phyloP scores from a whole-genome alignment of 352 stramenopile genomes.

The Globisporangium spinosum region DNA sequence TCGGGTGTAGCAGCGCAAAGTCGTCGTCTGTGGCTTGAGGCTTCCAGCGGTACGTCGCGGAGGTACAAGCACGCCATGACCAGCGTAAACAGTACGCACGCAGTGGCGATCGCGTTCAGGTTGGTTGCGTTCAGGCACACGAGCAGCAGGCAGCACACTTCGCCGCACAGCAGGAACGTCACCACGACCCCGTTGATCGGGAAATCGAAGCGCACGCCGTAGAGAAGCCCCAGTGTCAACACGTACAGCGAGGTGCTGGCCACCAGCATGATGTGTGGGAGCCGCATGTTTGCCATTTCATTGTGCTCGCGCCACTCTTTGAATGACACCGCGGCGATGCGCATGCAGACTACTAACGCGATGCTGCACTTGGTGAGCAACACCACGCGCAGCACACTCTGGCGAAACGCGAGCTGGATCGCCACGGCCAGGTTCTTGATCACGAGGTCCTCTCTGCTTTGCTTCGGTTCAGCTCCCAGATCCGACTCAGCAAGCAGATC shows the following conservation, averaged over 20 bases:
- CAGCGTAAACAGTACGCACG: not conserved
- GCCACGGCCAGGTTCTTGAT: slow-evolving; percentile 6
- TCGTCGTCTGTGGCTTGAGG: not conserved
- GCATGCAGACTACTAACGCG: not conserved
- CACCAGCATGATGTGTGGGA: slow-evolving; percentile 2
- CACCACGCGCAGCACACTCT: slow-evolving; percentile 17
- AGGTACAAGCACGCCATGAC: slow-evolving; percentile 3
- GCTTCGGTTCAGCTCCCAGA: slow-evolving; percentile 2
- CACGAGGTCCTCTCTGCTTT: slow-evolving; percentile 9
- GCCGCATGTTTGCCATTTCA: not conserved
- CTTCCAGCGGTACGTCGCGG: slow-evolving; percentile 2
- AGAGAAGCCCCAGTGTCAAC: slow-evolving; percentile 20
- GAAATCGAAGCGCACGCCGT: slow-evolving; percentile 20
- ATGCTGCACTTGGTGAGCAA: slow-evolving; percentile 4
- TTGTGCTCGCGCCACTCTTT: slow-evolving; percentile 7
- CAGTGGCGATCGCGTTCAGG: not conserved
- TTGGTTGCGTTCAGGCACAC: not conserved
- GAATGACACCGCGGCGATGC: slow-evolving; percentile 5
- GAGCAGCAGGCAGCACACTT: slow-evolving; percentile 3
- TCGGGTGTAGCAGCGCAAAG: slow-evolving; percentile 11
- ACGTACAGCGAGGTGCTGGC: slow-evolving; percentile 10
- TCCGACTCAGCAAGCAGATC: not conserved
- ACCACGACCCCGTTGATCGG: slow-evolving; percentile 17
- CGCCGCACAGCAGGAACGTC: slow-evolving; percentile 14
- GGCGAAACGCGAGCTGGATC: slow-evolving; percentile 23